These are phyloP conservation scores for Kodamaea kaohsiungensis DNA, from an alignment of 805 yeast species.

Conservation along the genomic window DNA sequence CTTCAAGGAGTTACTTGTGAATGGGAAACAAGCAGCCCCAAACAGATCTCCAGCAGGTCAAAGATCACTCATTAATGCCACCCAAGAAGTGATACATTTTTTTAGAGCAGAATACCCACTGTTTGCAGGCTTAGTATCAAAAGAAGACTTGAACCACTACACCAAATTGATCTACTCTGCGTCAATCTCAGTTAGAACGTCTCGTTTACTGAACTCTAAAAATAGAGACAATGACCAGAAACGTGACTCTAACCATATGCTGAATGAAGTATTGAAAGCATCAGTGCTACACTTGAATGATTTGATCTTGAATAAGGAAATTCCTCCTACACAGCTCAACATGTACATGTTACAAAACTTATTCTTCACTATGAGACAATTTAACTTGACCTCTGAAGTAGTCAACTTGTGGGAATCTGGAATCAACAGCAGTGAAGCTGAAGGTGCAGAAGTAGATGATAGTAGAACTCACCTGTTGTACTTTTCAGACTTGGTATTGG, in stretches of 20 bases:
- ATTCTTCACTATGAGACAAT: slow-evolving; percentile 41
- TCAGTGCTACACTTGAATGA: slow-evolving; percentile 36
- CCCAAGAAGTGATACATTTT: slow-evolving; percentile 4
- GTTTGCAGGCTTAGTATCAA: slow-evolving; percentile 18
- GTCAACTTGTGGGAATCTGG: slow-evolving; percentile 71
- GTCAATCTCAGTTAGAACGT: slow-evolving; percentile 31
- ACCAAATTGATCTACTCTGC: slow-evolving; percentile 24
- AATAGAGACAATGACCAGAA: slow-evolving; percentile 42
- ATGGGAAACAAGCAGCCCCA: slow-evolving; percentile 20
- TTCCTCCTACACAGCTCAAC: slow-evolving; percentile 23
- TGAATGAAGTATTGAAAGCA: slow-evolving; percentile 31
- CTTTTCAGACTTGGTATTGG: slow-evolving; percentile 65
- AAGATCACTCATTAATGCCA: background rate
- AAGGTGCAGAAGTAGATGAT: slow-evolving; percentile 15
- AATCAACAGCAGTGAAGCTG: slow-evolving; percentile 29
- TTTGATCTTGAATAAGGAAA: slow-evolving; percentile 28
- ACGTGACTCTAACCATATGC: slow-evolving; percentile 24
- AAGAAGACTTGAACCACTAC: slow-evolving; percentile 25
- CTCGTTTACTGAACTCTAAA: slow-evolving; percentile 31
- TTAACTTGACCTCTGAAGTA: slow-evolving; percentile 61
- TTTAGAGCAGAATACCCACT: slow-evolving; percentile 18
- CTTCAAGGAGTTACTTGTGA: slow-evolving; percentile 30
- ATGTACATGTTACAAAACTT: slow-evolving; percentile 25
- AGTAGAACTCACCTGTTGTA: slow-evolving; percentile 44
- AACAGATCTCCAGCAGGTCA: slow-evolving; percentile 5